Evolutionary conservation across 2,329 filamentous ascomycete species (phyloP), one percentile per base, ranked within the genome.

Genomic region (Cercospora sesami): DNA sequence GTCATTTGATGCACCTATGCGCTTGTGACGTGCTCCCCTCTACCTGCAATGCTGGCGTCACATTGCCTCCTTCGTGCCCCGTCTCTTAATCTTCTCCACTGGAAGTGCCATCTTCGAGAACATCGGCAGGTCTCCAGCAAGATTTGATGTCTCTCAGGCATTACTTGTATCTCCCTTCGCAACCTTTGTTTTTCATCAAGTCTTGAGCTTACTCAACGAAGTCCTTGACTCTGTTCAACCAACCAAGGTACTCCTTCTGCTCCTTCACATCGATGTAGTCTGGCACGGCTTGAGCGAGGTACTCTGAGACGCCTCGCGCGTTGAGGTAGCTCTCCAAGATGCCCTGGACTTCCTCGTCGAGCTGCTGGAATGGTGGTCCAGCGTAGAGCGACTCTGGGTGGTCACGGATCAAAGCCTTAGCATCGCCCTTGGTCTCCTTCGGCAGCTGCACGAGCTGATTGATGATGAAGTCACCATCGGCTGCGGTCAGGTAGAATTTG

Each of bases 241-340:
- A 99, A 73, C 86, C 84, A 70, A 96, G 84, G 81, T 99, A 99
- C 86, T 99, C 95, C 83, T 89, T 91, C 88, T 98, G 94, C 88
- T 99, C 95, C 90, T 99, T 99, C 82, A 91, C 88, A 79, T 98
- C 93, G 78, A 98, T 94, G 83, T 97, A 99, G 80, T 98, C 94
- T 42, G 94, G 93, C 55, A 96, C 90, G 81, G 98, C 97, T 73
- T 94, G 83, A 64, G 94, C 94, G 75, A 99, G 87, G 68, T 90
- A 87, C 75, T 91, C 89, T 77, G 94, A 93, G 81, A 99, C 88
- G 72, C 94, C 95, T 75, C 95, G 89, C 86, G 97, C 95, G 81
- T 97, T 93, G 71, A 99, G 87, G 84, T 94, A 99, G 75, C 91
- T 89, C 86, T 98, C 94, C 79, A 98, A 86, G 75, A 97, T 86